These are phyloP conservation scores for Aspergillus haitiensis DNA, from an alignment of 495 filamentous ascomycete genomes.

Conservation along the genomic window DNA sequence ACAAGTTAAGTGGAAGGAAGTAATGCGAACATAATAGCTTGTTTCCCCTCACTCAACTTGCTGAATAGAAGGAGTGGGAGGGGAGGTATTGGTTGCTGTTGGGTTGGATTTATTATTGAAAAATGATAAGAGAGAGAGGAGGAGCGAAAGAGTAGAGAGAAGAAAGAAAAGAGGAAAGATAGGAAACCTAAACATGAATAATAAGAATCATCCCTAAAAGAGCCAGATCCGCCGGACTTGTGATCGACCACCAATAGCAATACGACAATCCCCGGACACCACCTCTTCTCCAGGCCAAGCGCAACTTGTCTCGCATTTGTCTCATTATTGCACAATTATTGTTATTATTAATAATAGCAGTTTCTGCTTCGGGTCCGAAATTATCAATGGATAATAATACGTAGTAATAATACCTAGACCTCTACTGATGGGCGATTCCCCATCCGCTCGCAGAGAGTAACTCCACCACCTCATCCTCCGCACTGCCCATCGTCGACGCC, in stretches of 20 bases:
- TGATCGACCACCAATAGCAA: too few species aligned
- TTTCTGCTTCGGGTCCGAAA: background rate
- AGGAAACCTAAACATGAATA: background rate
- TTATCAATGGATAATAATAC: background rate
- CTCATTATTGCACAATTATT: constrained; percentile 1
- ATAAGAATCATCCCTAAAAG: background rate
- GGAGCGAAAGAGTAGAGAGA: constrained; percentile 2
- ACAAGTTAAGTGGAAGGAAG: constrained; percentile 22
- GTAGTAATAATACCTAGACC: background rate
- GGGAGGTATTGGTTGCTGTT: background rate
- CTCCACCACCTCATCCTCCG: constrained; percentile 48
- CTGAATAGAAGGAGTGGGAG: constrained; percentile 8
- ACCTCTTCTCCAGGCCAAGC: background rate
- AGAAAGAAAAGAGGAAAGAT: constrained; percentile 7
- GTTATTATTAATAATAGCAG: background rate
- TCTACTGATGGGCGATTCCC: constrained; percentile 28
- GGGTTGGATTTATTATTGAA: too few species aligned
- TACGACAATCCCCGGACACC: background rate
- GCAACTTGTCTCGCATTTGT: background rate
- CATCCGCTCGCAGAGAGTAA: constrained; percentile 46
- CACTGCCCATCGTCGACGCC: constrained; percentile 34
- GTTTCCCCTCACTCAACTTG: constrained; percentile 23
- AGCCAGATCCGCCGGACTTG: too few species aligned
- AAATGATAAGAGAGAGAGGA: background rate
- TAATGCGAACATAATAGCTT: constrained; percentile 29